Evolutionary conservation across 1,284 basidiomycete genomes (phyloP).

Genomic region (Rhizoctonia solani): DNA sequence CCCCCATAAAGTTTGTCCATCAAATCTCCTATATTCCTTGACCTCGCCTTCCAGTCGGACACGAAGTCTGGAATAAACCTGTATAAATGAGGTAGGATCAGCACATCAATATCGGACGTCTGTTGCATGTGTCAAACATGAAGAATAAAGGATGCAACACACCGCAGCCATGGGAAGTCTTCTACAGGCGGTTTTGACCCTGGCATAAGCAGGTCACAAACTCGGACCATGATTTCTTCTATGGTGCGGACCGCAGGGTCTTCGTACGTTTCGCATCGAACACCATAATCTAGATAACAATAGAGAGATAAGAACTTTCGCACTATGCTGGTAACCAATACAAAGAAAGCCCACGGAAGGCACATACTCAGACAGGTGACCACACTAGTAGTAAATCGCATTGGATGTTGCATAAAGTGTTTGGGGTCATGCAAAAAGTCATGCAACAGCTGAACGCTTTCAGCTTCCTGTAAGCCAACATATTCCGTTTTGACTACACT

Average conservation of each 20-base stretch:
- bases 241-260: conserved; percentile 7
- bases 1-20: conserved; percentile 24
- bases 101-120: too few relatives aligned
- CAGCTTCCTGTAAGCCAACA: conserved; percentile 12
- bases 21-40: not conserved
- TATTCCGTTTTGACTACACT: conserved; percentile 11
- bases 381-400: conserved; percentile 32
- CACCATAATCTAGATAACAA: not conserved
- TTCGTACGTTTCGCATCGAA: conserved; percentile 19
- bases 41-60: not conserved
- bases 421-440: conserved; percentile 30
- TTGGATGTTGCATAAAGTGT: conserved; percentile 22
- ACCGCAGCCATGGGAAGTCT: conserved; percentile 17
- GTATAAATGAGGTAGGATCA: too few relatives aligned
- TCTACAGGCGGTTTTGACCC: conserved; percentile 15
- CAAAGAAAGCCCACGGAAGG: not conserved
- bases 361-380: conserved; percentile 8
- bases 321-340: not conserved
- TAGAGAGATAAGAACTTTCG: not conserved
- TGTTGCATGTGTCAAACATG: too few relatives aligned
- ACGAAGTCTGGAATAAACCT: conserved; percentile 11
- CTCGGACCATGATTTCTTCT: conserved; percentile 1
- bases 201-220: conserved; percentile 6
- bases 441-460: conserved; percentile 28
- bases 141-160: not conserved